Conservation (phyloP, 257 asterid species). For the Dorcoceras hygrometricum region DNA sequence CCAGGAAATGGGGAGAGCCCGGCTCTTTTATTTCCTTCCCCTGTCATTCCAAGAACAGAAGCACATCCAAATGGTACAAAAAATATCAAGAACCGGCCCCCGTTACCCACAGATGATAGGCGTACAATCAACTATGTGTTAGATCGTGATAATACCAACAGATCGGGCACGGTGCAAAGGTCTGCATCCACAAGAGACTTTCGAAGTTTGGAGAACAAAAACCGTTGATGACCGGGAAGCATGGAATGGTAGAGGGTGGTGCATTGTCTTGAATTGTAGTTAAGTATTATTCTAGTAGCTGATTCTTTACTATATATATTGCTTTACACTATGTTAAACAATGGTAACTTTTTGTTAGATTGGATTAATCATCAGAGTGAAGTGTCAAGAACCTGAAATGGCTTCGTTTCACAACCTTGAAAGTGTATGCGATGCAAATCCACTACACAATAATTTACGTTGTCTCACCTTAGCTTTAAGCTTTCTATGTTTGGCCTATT, state of each 20-base stretch:
- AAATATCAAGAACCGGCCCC: conserved; percentile 43
- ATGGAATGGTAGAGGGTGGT: not conserved
- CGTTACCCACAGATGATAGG: conserved; percentile 35
- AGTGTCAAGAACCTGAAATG: not conserved
- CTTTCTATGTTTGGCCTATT: too few species aligned
- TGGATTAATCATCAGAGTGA: not conserved
- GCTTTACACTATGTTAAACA: conserved; percentile 1
- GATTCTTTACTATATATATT: conserved; percentile 9
- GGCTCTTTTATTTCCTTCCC: conserved; percentile 27
- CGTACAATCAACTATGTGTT: conserved; percentile 23
- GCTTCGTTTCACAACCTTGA: not conserved
- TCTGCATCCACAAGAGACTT: conserved; percentile 55
- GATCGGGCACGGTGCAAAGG: conserved; percentile 42
- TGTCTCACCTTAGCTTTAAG: too few species aligned
- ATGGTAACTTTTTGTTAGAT: not conserved
- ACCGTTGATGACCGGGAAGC: conserved; percentile 32
- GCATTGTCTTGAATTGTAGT: not conserved
- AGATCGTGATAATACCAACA: conserved; percentile 28
- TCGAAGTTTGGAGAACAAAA: conserved; percentile 34
- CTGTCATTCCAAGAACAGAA: conserved; percentile 28
- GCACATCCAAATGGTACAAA: conserved; percentile 33
- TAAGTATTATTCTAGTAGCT: not conserved
- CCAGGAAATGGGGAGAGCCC: conserved; percentile 25
- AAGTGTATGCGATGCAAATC: too few species aligned
- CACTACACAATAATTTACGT: too few species aligned